Percentiles rank a stretch among this genome's conserved stretches.
These are phyloP conservation scores for Chenopodium suecicum DNA, from an alignment of 148 eudicot species.

Conservation along the genomic window DNA sequence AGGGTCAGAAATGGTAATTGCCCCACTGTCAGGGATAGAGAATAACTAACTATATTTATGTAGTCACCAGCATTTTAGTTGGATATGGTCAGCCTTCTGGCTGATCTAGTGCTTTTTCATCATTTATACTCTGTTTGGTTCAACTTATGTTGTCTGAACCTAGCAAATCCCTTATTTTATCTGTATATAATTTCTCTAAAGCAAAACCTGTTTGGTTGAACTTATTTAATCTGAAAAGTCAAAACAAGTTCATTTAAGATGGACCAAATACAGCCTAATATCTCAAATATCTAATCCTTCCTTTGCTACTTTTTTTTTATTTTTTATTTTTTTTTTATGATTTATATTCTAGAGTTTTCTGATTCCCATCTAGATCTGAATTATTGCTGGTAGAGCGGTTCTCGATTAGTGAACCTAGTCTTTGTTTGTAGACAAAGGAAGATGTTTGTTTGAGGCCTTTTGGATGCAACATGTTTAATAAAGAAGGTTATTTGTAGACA, in stretches of 20 bases:
- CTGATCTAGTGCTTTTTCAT: not conserved
- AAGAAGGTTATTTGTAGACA: not conserved
- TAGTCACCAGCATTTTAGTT: not conserved
- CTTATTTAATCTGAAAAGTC: too few relatives aligned
- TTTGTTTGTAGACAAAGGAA: not conserved
- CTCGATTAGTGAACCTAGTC: not conserved
- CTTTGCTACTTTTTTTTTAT: too few relatives aligned
- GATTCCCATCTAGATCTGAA: not conserved
- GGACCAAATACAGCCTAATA: not conserved
- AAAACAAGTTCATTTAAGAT: too few relatives aligned
- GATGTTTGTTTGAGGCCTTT: not conserved
- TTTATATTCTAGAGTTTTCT: not conserved
- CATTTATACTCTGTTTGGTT: too few relatives aligned
- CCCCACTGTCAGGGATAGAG: not conserved
- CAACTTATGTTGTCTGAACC: too few relatives aligned
- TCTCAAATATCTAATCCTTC: not conserved
- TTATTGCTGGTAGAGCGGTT: not conserved
- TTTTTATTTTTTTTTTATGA: too few relatives aligned
- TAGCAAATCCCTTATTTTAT: too few relatives aligned
- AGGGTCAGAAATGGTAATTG: not conserved
- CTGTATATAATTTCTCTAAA: too few relatives aligned
- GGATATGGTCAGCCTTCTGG: too few relatives aligned
- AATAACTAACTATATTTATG: not conserved
- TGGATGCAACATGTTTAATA: too few relatives aligned
- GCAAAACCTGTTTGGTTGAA: too few relatives aligned